Percentiles rank a stretch among this genome's conserved stretches.
These are phyloP conservation scores for Pseudotulostoma volvatum DNA, from an alignment of 495 filamentous ascomycete species.

Conservation along the genomic window DNA sequence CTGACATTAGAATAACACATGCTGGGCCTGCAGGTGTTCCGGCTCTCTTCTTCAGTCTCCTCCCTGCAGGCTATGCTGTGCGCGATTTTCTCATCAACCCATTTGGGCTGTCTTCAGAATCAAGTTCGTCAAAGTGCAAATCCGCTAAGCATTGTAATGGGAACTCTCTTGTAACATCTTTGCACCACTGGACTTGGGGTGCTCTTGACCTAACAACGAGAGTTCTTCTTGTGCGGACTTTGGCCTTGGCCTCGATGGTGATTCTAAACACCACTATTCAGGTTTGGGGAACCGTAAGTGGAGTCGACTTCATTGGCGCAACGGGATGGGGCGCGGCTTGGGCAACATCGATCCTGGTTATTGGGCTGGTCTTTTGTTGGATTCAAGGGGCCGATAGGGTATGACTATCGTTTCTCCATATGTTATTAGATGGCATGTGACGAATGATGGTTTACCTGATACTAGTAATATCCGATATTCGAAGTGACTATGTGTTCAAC, in stretches of 20 bases:
- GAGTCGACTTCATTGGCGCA: slow-evolving; percentile 50
- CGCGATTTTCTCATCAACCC: slow-evolving; percentile 62
- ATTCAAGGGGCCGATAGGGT: slow-evolving; percentile 35
- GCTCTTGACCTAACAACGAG: slow-evolving; percentile 45
- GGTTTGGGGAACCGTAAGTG: slow-evolving; percentile 42
- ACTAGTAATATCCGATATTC: too few relatives aligned
- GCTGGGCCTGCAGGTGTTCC: slow-evolving; percentile 33
- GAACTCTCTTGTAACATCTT: slow-evolving; percentile 44
- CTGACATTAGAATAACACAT: slow-evolving; percentile 45
- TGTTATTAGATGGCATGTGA: too few relatives aligned
- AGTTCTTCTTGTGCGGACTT: slow-evolving; percentile 46
- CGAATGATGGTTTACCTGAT: too few relatives aligned
- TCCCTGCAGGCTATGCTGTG: slow-evolving; percentile 52
- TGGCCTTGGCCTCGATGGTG: slow-evolving; percentile 37
- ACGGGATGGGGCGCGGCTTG: slow-evolving; percentile 54
- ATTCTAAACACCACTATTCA: slow-evolving; percentile 49
- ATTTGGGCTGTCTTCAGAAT: slow-evolving; percentile 25
- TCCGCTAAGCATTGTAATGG: slow-evolving; percentile 33
- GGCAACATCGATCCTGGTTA: slow-evolving; percentile 41
- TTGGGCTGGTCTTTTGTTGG: slow-evolving; percentile 44
- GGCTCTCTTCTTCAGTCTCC: slow-evolving; percentile 32
- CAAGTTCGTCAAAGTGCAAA: slow-evolving; percentile 26
- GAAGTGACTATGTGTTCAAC: too few relatives aligned
- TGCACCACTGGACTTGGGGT: slow-evolving; percentile 32
- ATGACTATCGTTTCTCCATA: too few relatives aligned